Evolutionary conservation across 495 filamentous ascomycete genomes (phyloP), one percentile per base, ranked within the genome.

Genomic region (Delitschia confertaspora): DNA sequence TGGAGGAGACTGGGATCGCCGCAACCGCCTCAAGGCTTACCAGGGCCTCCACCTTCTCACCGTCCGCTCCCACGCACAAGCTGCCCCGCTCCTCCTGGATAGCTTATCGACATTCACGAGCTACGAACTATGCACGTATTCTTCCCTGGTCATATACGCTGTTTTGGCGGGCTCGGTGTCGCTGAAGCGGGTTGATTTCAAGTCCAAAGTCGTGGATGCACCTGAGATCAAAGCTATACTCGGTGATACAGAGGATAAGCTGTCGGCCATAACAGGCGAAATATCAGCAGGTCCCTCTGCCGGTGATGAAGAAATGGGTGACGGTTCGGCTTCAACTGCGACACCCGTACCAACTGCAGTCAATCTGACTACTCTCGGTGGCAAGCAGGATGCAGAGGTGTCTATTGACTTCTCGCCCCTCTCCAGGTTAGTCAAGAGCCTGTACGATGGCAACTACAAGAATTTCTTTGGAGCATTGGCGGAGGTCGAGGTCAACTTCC

Each of bases 31-130:
- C 31, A 98, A 98, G 78, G 93, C 91, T 40, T 98, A 98, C 74
- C 85, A 93, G 65, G 91, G 91, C 48, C 69, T 98, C 22, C 83
- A 95, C 60, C 73, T 95, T 7, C 82, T 98, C 46, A 94, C 89
- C 22, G 76, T 84, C 38, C 87, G 91, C 32, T 87, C 85, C 38
- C 88, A 95, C 69, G 82, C 78, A 60, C 69, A 85, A 36, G 88
- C 87, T 21, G 91, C 93, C 4, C 93, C 93, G 31, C 73, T 95
- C 5, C 81, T 98, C 20, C 85, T 98, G 41, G 91, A 98, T 69
- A 88, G 83, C 59, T 69, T 98, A 46, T 95, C 88, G 18, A 98
- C 91, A n/a, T 98, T 98, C 64, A 98, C 91, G 35, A 93, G 85
- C 57, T 95, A 93, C 68, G 91, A 98, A 65, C 75, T 98, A 23